Evolutionary conservation across 1,139 yeast species (phyloP), one percentile per base, ranked within the genome.

Genomic region (Fermentozyma sake): DNA sequence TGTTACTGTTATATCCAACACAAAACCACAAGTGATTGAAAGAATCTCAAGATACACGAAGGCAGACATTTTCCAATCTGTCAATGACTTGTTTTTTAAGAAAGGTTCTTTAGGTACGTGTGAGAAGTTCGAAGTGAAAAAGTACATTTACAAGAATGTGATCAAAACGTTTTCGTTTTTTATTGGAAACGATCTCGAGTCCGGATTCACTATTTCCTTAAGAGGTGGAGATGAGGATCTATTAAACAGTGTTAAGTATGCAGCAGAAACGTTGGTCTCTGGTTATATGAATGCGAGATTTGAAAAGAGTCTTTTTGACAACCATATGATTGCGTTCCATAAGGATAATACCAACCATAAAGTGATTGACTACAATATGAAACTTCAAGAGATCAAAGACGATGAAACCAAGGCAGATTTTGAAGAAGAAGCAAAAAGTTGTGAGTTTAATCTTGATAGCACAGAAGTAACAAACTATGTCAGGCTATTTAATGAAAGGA

Each of bases 1-100:
- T 1, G 76, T 87, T 14, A 76, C 91, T 0, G 95, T 86, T 2
- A 79, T 87, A 3, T 74, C 79, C 14, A 79, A 84, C 40, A 74
- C 86, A 32, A 87, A 93, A 45, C 85, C 85, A 0, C 87, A 80
- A 37, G 91, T 87, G 1, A 72, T 93, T 27, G 84, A 81, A 41
- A 67, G 95, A 34, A 72, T 91, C 8, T 76, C 96, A 0, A 62
- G 91, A 32, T 70, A 86, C 40, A 83, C 96, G 0, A 79, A 75
- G 30, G 91, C 95, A 0, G 96, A 87, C 45, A 79, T 93, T 16
- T 66, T 65, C 38, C 72, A 67, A 37, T 58, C 69, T 0, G 68
- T 67, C 4, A 68, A 68, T 43, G 74, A 68, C 35, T 43, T 68
- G 14, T 67, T 66, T 35, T 68, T 68, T 50, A 68, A 67, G 31